Percentiles rank a stretch among this genome's conserved stretches.
phyloP scores from a whole-genome alignment of 2,329 filamentous ascomycete genomes.

The Trichothecium roseum region DNA sequence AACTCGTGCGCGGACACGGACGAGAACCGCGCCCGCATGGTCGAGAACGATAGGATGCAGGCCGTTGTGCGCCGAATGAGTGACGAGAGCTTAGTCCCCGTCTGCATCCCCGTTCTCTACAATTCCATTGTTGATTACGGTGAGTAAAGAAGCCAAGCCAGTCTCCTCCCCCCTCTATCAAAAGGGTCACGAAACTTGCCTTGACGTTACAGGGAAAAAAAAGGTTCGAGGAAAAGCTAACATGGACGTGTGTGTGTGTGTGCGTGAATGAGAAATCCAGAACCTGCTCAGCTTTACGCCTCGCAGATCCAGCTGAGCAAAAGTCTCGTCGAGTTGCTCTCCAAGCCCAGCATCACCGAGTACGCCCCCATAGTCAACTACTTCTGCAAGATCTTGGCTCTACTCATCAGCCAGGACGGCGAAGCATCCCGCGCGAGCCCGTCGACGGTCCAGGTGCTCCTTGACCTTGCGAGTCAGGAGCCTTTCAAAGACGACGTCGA shows the following conservation, averaged over 20 bases:
- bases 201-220: too few relatives aligned
- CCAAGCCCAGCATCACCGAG: slow-evolving; percentile 29
- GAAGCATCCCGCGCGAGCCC: slow-evolving; percentile 33
- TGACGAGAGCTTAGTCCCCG: slow-evolving; percentile 36
- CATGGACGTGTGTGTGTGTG: too few relatives aligned
- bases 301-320: slow-evolving; percentile 39
- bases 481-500: slow-evolving; percentile 36
- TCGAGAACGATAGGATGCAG: slow-evolving; percentile 35
- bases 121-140: slow-evolving; percentile 56
- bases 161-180: too few relatives aligned
- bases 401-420: slow-evolving; percentile 42
- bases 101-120: slow-evolving; percentile 49
- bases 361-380: slow-evolving; percentile 36
- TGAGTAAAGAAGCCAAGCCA: too few relatives aligned
- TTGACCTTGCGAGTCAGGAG: slow-evolving; percentile 34
- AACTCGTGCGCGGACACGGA: slow-evolving; percentile 56
- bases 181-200: too few relatives aligned
- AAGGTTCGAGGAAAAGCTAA: too few relatives aligned
- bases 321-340: slow-evolving; percentile 37
- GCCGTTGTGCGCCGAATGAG: slow-evolving; percentile 37
- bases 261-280: too few relatives aligned
- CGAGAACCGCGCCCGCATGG: slow-evolving; percentile 46
- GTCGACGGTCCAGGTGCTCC: slow-evolving; percentile 35
- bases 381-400: slow-evolving; percentile 44
- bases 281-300: slow-evolving; percentile 45